These are phyloP conservation scores for Trypanosoma congolense DNA, from an alignment of 208 protist genomes.

Conservation along the genomic window DNA sequence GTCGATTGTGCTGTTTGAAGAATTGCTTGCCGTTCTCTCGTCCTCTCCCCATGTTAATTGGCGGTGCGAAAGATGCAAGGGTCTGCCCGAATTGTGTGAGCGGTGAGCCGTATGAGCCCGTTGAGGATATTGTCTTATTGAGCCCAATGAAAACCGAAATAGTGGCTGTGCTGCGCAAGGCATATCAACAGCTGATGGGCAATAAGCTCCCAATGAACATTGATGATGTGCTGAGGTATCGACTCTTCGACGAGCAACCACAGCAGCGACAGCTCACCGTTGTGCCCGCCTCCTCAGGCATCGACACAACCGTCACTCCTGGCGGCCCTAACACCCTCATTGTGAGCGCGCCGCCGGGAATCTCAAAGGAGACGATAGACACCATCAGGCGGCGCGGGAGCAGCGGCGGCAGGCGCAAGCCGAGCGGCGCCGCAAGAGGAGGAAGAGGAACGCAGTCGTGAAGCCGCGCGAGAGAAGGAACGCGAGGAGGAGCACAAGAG, in stretches of 20 bases:
- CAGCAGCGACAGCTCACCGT: conserved; percentile 12
- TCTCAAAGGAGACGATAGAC: conserved; percentile 35
- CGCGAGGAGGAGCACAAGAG: conserved; percentile 41
- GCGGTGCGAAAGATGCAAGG: conserved; percentile 16
- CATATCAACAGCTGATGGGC: conserved; percentile 62
- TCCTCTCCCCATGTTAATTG: conserved; percentile 50
- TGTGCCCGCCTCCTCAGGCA: background rate
- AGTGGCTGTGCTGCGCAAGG: conserved; percentile 36
- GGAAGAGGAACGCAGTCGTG: conserved; percentile 38
- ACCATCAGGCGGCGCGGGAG: conserved; percentile 43
- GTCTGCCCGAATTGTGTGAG: conserved; percentile 58
- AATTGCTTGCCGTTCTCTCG: conserved; percentile 43
- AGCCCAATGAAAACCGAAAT: conserved; percentile 68
- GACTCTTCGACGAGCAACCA: conserved; percentile 15
- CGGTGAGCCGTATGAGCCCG: conserved; percentile 48
- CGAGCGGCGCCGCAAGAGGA: conserved; percentile 43
- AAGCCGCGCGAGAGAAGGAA: conserved; percentile 47
- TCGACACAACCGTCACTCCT: conserved; percentile 17
- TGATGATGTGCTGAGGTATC: conserved; percentile 18
- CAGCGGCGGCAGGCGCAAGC: conserved; percentile 40
- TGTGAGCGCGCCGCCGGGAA: conserved; percentile 33
- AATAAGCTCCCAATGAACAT: conserved; percentile 45
- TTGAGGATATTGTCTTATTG: conserved; percentile 67
- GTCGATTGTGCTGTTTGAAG: conserved; percentile 52
- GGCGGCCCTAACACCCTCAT: conserved; percentile 4